phyloP scores from a whole-genome alignment of 805 yeast species.

The Hanseniaspora hatyaiensis region DNA sequence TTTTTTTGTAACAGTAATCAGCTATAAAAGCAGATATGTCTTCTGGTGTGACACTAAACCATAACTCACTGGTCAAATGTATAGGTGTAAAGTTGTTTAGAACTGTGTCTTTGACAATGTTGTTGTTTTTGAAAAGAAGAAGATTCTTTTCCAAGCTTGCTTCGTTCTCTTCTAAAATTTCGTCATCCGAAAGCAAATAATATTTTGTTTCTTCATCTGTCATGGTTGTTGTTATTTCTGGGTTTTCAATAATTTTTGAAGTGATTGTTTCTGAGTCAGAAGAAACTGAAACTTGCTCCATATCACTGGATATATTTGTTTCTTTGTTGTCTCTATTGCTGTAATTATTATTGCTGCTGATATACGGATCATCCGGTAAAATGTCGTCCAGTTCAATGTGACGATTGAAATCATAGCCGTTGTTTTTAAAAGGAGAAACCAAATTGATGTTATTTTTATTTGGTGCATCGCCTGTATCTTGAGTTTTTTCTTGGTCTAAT shows the following conservation, averaged over 20 bases:
- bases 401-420: background rate
- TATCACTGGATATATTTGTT: background rate
- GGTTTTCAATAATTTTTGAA: background rate
- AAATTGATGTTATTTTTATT: no score
- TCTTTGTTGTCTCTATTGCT: background rate
- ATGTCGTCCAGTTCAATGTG: background rate
- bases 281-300: background rate
- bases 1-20: conserved; percentile 38
- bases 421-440: no score
- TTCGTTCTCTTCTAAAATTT: conserved; percentile 20
- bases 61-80: conserved; percentile 55
- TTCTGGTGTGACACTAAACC: conserved; percentile 89
- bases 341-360: no score
- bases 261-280: background rate
- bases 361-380: background rate
- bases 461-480: no score
- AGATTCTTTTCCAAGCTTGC: conserved; percentile 18
- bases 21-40: conserved; percentile 51
- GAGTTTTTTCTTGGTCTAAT: no score
- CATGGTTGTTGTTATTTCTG: background rate
- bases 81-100: conserved; percentile 50
- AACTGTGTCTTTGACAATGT: conserved; percentile 18
- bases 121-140: conserved; percentile 18
- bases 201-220: conserved; percentile 1
- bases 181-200: conserved; percentile 15